Conservation (phyloP, 2,329 filamentous ascomycete species). For the Diaporthe sp. region DNA sequence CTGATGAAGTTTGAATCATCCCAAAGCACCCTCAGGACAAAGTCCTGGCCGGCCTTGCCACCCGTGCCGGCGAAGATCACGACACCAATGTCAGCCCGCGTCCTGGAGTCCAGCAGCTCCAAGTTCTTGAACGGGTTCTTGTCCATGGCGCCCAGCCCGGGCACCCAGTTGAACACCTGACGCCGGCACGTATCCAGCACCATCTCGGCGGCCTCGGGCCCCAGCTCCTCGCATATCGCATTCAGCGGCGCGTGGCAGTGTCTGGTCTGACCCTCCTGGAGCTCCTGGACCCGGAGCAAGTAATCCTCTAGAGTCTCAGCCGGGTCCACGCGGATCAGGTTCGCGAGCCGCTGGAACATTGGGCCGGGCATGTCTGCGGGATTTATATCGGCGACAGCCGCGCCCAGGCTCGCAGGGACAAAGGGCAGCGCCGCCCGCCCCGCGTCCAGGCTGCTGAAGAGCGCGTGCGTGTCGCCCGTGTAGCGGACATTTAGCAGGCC, state of each 20-base stretch:
- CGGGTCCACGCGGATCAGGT: constrained; percentile 12
- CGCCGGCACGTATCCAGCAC: constrained; percentile 2
- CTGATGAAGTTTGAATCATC: background rate
- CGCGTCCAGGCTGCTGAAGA: constrained; percentile 12
- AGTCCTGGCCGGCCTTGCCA: constrained; percentile 7
- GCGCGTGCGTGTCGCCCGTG: constrained; percentile 16
- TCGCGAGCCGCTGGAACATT: constrained; percentile 2
- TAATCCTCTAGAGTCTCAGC: background rate
- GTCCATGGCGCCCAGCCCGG: constrained; percentile 12
- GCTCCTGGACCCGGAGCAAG: background rate
- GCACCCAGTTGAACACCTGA: background rate
- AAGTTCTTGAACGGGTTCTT: background rate
- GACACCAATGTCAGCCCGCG: background rate
- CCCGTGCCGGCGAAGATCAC: background rate
- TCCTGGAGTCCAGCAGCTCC: constrained; percentile 4
- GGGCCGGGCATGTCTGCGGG: constrained; percentile 6
- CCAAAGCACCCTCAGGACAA: background rate
- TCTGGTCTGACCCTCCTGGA: background rate
- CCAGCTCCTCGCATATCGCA: constrained; percentile 7
- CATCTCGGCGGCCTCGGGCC: background rate
- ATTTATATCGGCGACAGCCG: background rate
- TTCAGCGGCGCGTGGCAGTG: constrained; percentile 8
- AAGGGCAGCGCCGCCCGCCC: background rate
- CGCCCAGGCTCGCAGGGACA: background rate
- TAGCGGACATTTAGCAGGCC: background rate